Evolutionary conservation across 768 basidiomycete genomes (phyloP), one percentile per base, ranked within the genome.

Genomic region (Lactarius tabidus): DNA sequence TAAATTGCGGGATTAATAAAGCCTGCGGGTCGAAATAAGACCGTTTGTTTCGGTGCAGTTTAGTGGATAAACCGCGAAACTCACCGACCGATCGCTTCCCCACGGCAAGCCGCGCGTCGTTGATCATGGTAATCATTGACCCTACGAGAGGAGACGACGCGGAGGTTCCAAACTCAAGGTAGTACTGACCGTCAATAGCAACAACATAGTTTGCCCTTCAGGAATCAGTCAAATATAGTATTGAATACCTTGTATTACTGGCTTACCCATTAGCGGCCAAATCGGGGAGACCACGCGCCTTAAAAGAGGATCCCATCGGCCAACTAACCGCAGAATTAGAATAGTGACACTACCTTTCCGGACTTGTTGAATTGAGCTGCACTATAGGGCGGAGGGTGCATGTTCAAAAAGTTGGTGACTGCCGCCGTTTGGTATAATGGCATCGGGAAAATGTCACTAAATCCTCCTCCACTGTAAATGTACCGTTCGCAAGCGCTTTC

Each of bases 1-100:
- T 74, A 72, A 33, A 72, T 69, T 36, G 86, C 85, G 39, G 88
- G 88, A 71, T 90, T 90, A 66, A 90, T 82, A 70, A 75, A 76
- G 10, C 75, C 57, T 59, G 18, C 20, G 9, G 26, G 41, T 20
- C 29, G 36, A 20, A 14, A 56, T 23, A 60, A 45, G 33, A 23
- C 41, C 48, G 23, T 31, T 33, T 36, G 3, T 45, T 17, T 29
- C 31, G 23, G 35, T 41, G n/a, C 17, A 28, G 39, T n/a, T 14
- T 7, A n/a, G 28, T 35, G 5, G 31, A 52, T 28, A 31, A 12
- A 8, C 33, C 17, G 2, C 3, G 41, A 59, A n/a, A 43, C 60
- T 48, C 51, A 59, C 70, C 77, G 23, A 79, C 70, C 0, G 77
- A 75, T 28, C 67, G 64, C 68, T 78, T 78, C n/a, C 75, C 73